phyloP scores from a whole-genome alignment of 257 asterid genomes.

The Solanum appendiculatum region DNA sequence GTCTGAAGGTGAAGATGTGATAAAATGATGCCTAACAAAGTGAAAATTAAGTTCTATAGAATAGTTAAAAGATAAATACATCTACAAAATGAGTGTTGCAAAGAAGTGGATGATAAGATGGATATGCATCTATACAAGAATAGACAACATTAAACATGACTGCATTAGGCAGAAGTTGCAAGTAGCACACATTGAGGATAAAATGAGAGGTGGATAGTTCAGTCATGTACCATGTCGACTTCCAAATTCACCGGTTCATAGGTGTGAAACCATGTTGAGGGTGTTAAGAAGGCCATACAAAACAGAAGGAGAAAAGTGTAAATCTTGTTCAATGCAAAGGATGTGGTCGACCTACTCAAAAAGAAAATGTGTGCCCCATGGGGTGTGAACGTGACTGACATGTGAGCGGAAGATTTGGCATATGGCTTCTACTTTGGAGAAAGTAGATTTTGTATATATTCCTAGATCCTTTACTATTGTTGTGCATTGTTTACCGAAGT shows the following conservation, averaged over 20 bases:
- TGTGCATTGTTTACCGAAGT: background rate
- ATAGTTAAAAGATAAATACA: background rate
- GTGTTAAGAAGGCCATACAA: background rate
- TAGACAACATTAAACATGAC: background rate
- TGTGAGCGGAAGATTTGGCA: background rate
- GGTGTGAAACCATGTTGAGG: background rate
- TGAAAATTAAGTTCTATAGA: background rate
- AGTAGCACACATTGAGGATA: background rate
- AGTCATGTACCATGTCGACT: background rate
- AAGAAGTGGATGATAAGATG: background rate
- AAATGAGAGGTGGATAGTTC: background rate
- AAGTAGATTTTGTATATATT: background rate
- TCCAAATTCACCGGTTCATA: background rate
- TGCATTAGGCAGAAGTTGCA: background rate
- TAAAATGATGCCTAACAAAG: background rate
- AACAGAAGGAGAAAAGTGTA: background rate
- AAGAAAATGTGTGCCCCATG: background rate
- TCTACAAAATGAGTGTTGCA: background rate
- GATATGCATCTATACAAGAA: background rate
- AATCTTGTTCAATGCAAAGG: background rate
- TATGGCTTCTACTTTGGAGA: background rate
- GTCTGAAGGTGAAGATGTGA: background rate
- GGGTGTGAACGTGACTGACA: background rate
- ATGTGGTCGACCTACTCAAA: background rate
- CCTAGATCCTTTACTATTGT: background rate